Evolutionary conservation across 495 filamentous ascomycete genomes (phyloP), one percentile per base, ranked within the genome.

Genomic region (Haplographium delicatum): DNA sequence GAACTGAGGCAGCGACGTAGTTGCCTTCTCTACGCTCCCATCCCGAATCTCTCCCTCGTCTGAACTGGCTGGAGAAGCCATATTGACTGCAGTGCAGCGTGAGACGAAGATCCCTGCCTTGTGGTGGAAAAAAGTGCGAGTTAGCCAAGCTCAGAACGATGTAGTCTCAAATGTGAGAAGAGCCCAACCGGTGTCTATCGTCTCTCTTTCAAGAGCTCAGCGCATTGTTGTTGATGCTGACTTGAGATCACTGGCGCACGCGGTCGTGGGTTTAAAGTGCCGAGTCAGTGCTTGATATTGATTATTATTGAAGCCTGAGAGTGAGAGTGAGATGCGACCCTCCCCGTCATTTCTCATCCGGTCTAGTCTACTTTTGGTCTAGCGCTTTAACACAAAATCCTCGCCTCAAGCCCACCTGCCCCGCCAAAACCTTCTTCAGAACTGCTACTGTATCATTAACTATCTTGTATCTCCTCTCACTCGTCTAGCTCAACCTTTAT

Each of bases 41-140:
- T 80, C 71, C 86, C 88, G 72, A 85, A 95, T 90, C 79, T 95
- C 90, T 69, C 90, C 90, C 73, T 95, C 86, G 72, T 82, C 80
- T 63, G 78, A 79, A 65, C 75, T 80, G 56, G 68, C 68, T 63
- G 61, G 56, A 54, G 76, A 74, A 64, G 73, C 72, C 62, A 63
- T 63, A 15, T 44, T 60, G 44, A 50, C 10, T 44, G 47, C 38
- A 27, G 41, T 46, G 24, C 28, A 6, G 15, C 23, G 15, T 41
- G 28, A 47, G 47, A 51, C 59, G 48, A 55, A 60, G 56, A 60
- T 26, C 57, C 53, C 51, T 59, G 58, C 48, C 61, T 63, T 60
- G 41, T 58, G 18, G 46, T 50, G 18, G 28, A 46, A 27, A 57
- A 53, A 30, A 23, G n/a, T n/a, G n/a, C 58, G 58, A 56, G 61